Conservation (phyloP, 164 flowering plant species). For the Tinospora cordifolia region DNA sequence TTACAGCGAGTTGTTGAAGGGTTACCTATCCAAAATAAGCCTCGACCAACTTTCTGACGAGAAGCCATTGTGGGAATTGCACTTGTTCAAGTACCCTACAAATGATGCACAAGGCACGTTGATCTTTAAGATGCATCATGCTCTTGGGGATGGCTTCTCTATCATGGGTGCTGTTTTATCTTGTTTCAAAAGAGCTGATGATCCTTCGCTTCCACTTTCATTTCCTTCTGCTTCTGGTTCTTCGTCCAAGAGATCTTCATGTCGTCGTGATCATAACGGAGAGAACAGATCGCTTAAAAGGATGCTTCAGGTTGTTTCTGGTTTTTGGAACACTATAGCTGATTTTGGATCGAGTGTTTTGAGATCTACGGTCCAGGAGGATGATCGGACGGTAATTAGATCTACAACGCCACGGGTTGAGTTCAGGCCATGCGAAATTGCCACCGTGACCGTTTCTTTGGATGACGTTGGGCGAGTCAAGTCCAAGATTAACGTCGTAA, state of each 20-base stretch:
- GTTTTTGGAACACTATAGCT: constrained; percentile 7
- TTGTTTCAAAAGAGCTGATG: constrained; percentile 15
- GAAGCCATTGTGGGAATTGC: constrained; percentile 17
- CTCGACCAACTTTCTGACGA: constrained; percentile 8
- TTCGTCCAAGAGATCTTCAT: background rate
- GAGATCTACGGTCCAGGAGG: constrained; percentile 11
- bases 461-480: constrained; percentile 12
- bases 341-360: constrained; percentile 13
- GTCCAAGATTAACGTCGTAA: constrained; percentile 15
- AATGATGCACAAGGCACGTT: constrained; percentile 4
- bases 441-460: constrained; percentile 7
- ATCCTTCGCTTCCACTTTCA: constrained; percentile 20
- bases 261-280: background rate
- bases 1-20: constrained; percentile 4
- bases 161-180: constrained; percentile 18
- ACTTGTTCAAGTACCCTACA: constrained; percentile 17
- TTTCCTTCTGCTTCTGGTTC: constrained; percentile 8
- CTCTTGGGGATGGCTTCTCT: constrained; percentile 22
- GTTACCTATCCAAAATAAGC: constrained; percentile 9
- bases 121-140: constrained; percentile 17
- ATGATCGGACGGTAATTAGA: constrained; percentile 13
- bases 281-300: background rate
- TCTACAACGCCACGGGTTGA: constrained; percentile 7
- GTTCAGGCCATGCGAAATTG: constrained; percentile 8
- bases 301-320: constrained; percentile 1